A percentile compares a stretch with the other conserved stretches of the same genome.
These are phyloP conservation scores for Proliferodiscus dingleyae DNA, from an alignment of 2,329 filamentous ascomycete genomes.

Conservation along the genomic window DNA sequence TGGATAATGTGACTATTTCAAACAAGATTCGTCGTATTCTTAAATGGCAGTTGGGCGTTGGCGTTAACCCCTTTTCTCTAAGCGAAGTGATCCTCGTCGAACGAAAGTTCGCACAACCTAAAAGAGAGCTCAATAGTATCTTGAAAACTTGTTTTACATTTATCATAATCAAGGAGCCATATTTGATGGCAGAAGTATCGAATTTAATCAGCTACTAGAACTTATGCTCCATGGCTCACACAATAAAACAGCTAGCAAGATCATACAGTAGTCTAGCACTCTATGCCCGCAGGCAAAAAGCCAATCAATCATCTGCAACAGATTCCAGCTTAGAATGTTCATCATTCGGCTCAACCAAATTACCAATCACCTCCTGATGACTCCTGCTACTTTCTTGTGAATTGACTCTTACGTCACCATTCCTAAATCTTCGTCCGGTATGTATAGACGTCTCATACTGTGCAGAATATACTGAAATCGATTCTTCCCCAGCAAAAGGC, in stretches of 20 bases:
- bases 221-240: no score
- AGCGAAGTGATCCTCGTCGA: no score
- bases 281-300: neutral
- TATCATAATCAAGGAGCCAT: no score
- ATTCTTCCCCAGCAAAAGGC: constrained; percentile 10
- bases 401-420: neutral
- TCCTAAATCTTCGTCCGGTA: constrained; percentile 10
- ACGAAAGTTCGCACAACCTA: no score
- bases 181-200: no score
- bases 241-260: no score
- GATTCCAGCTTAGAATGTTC: constrained; percentile 14
- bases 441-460: constrained; percentile 6
- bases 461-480: neutral
- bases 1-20: neutral
- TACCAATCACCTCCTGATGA: constrained; percentile 1
- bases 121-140: no score
- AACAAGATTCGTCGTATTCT: neutral
- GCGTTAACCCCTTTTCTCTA: neutral
- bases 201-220: no score
- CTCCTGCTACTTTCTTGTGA: neutral
- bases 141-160: no score
- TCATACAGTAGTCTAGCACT: no score
- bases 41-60: neutral
- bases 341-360: constrained; percentile 8
- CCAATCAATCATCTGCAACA: constrained; percentile 22